Percentiles rank a stretch among this genome's conserved stretches.
phyloP scores from a whole-genome alignment of 2,329 filamentous ascomycete species.

The Aspergillus tubingensis region DNA sequence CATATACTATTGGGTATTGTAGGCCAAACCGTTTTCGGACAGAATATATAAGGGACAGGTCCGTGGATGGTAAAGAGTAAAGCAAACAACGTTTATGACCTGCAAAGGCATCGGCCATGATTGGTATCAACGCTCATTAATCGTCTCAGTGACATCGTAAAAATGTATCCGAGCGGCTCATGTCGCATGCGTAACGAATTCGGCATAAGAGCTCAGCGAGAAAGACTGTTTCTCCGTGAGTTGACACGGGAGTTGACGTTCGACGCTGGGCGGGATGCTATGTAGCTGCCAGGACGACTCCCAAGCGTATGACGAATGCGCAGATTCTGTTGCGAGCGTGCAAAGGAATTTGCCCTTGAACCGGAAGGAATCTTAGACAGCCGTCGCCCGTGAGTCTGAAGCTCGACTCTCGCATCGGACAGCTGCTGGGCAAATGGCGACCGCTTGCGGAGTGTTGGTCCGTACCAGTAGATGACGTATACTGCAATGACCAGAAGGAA shows the following conservation, averaged over 20 bases:
- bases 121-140: constrained; percentile 9
- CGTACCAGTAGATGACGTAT: constrained; percentile 68
- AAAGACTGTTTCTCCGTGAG: constrained; percentile 33
- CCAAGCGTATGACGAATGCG: constrained; percentile 39
- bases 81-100: constrained; percentile 3
- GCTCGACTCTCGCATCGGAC: constrained; percentile 46
- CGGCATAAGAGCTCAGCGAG: constrained; percentile 5
- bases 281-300: constrained; percentile 38
- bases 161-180: background rate
- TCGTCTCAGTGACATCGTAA: constrained; percentile 8
- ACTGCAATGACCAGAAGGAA: constrained; percentile 63
- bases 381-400: constrained; percentile 33
- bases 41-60: background rate
- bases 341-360: constrained; percentile 42
- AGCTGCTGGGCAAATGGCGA: constrained; percentile 68
- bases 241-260: constrained; percentile 33
- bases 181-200: background rate
- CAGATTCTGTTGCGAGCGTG: constrained; percentile 42
- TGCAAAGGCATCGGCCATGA: background rate
- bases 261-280: constrained; percentile 35
- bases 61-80: background rate
- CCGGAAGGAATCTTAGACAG: constrained; percentile 37
- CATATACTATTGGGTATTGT: no score
- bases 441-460: constrained; percentile 59
- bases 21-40: background rate